These are phyloP conservation scores for Bromus sterilis DNA, from an alignment of 176 grass and related monocot species.

Conservation along the genomic window DNA sequence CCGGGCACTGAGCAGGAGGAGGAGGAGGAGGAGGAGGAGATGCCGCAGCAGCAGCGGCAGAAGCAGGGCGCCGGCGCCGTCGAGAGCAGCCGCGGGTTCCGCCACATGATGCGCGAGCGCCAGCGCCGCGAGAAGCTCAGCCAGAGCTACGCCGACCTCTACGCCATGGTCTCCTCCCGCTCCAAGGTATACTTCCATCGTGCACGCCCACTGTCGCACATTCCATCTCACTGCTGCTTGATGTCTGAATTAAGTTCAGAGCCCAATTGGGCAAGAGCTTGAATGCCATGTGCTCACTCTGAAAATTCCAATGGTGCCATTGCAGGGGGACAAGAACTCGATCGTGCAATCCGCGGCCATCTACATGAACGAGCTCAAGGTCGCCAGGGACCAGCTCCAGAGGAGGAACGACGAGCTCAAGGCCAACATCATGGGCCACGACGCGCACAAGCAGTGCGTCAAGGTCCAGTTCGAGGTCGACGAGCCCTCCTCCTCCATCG, in stretches of 20 bases:
- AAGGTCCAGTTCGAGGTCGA: constrained; percentile 62
- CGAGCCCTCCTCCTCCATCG: constrained; percentile 45
- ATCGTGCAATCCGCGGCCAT: constrained; percentile 64
- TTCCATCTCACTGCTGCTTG: neutral
- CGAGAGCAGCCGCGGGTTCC: constrained; percentile 78
- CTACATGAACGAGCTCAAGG: constrained; percentile 61
- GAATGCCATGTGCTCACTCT: neutral
- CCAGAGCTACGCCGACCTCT: constrained; percentile 87
- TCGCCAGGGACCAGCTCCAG: constrained; percentile 36
- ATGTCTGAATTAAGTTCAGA: neutral
- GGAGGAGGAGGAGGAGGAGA: neutral
- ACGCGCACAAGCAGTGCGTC: constrained; percentile 29
- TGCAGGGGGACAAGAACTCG: constrained; percentile 74
- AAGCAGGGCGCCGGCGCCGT: neutral
- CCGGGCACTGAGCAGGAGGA: neutral
- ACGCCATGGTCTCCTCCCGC: constrained; percentile 54
- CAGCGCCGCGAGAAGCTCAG: constrained; percentile 92
- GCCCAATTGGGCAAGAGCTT: neutral
- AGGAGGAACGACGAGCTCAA: constrained; percentile 55
- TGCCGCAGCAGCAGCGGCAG: neutral
- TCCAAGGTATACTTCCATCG: constrained; percentile 50
- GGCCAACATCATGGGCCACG: constrained; percentile 44
- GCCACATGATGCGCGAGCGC: constrained; percentile 97
- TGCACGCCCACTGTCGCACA: neutral
- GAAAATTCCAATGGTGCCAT: neutral